Evolutionary conservation across 306 rosid genomes (phyloP), one percentile per base, ranked within the genome.

Genomic region (Ziziphus jujuba): DNA sequence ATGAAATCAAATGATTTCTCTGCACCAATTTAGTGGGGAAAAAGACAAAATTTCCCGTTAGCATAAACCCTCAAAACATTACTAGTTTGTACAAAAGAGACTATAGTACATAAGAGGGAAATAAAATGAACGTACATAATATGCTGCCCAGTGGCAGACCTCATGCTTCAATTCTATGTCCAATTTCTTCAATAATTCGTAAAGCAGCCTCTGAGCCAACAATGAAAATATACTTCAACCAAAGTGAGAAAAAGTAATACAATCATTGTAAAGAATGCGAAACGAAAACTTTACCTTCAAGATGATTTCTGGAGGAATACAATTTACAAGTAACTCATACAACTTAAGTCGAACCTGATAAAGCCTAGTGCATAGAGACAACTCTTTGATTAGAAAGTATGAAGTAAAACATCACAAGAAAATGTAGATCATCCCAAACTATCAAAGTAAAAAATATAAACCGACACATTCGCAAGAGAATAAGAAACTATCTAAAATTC

Each of bases 141-240:
- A 90, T 49, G 98, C 95, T 48, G 98, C 97, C 96, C 98, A 92
- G 79, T 87, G 97, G 79, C 97, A 86, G 52, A 93, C 88, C 85
- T 90, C 98, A 66, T 87, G 98, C 86, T 93, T 88, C 64, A 93
- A 75, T 76, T 93, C n/a, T 10, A 88, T 90, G 71, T 93, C 98
- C 74, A 93, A 71, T 66, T 90, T 88, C 86, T 79, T 84, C 79
- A 92, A 71, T 50, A 92, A 77, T 80, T 92, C 97, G 57, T 70
- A 81, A 55, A 89, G 89, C 68, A 92, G 84, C 74, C 96, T 86
- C 97, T 89, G 93, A 72, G 67, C 51, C n/a, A 73, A 66, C 62
- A 57, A 52, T n/a, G 64, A 56, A 75, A n/a, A 31, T 33, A 21
- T 68, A 54, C 33, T 33, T 72, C 59, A 38, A 76, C 69, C 40